phyloP scores from a whole-genome alignment of 768 basidiomycete species.

The Macrolepiota albuminosa region DNA sequence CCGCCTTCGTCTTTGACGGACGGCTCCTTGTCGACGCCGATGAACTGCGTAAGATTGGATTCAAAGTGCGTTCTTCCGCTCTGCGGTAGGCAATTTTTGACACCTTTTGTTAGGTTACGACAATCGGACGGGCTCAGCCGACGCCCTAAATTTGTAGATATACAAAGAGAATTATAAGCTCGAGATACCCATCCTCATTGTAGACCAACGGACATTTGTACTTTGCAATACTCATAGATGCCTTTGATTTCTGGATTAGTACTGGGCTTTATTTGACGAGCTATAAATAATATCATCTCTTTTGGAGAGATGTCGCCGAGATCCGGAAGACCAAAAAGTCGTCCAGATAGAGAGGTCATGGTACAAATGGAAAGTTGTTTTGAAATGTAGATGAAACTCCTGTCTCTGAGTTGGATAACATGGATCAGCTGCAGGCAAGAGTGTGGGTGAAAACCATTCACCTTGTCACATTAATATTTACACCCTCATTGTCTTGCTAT shows the following conservation, averaged over 20 bases:
- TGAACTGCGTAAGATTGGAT: slow-evolving; percentile 80
- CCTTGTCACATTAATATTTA: too few relatives aligned
- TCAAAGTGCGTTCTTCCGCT: slow-evolving; percentile 53
- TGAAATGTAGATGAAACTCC: background rate
- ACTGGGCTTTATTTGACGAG: background rate
- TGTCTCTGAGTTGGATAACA: background rate
- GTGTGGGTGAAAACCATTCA: too few relatives aligned
- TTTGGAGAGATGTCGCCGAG: background rate
- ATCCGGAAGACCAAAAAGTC: background rate
- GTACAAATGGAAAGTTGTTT: background rate
- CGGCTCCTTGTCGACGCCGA: slow-evolving; percentile 82
- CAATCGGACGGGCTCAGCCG: slow-evolving; percentile 44
- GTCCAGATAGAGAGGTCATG: background rate
- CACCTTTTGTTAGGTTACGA: slow-evolving; percentile 38
- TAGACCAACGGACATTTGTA: slow-evolving; percentile 6
- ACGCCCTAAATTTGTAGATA: background rate
- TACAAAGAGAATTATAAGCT: background rate
- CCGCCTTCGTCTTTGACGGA: slow-evolving; percentile 97
- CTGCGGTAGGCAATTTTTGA: background rate
- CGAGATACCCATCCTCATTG: slow-evolving; percentile 8
- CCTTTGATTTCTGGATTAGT: background rate
- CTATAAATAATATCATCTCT: background rate
- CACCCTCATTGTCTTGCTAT: too few relatives aligned
- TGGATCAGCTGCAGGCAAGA: too few relatives aligned
- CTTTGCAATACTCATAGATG: slow-evolving; percentile 8